Percentiles rank a stretch among this genome's conserved stretches.
phyloP scores from a whole-genome alignment of 23 red algal species.

The Pyropia yezoensis region DNA sequence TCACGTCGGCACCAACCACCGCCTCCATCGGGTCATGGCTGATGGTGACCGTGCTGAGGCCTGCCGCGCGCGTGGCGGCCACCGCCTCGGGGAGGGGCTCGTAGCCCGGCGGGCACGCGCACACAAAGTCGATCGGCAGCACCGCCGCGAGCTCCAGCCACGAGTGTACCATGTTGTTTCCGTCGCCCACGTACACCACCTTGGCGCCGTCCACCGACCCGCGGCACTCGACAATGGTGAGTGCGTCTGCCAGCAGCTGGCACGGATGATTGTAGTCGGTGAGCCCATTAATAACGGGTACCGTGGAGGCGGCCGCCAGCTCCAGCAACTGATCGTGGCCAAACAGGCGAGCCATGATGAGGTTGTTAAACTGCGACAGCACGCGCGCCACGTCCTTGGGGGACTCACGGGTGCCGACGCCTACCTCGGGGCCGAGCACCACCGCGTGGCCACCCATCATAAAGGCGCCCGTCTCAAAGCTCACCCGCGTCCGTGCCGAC shows the following conservation, averaged over 20 bases:
- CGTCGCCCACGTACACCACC: slow-evolving; percentile 97
- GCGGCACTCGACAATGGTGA: slow-evolving; percentile 75
- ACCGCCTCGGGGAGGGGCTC: slow-evolving; percentile 51
- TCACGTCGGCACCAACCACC: slow-evolving; percentile 72
- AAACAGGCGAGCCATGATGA: slow-evolving; percentile 98
- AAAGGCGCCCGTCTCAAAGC: slow-evolving; percentile 93
- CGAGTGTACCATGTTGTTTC: slow-evolving; percentile 98
- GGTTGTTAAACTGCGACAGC: slow-evolving; percentile 84
- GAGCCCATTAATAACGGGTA: slow-evolving; percentile 96
- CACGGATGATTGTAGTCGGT: slow-evolving; percentile 99
- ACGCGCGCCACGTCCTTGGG: slow-evolving; percentile 86
- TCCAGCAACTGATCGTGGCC: slow-evolving; percentile 76
- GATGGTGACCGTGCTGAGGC: slow-evolving; percentile 30
- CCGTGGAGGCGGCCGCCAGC: slow-evolving; percentile 50
- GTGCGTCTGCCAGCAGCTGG: slow-evolving; percentile 93
- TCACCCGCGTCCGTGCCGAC: slow-evolving; percentile 78
- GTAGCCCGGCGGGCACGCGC: slow-evolving; percentile 85
- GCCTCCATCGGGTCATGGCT: slow-evolving; percentile 57
- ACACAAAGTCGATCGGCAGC: slow-evolving; percentile 66
- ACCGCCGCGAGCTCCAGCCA: slow-evolving; percentile 92
- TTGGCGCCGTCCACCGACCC: slow-evolving; percentile 68
- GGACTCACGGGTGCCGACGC: slow-evolving; percentile 83
- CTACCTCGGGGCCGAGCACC: slow-evolving; percentile 79
- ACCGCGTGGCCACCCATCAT: slow-evolving; percentile 90
- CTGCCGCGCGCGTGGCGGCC: slow-evolving; percentile 15